phyloP scores from a whole-genome alignment of 1,284 basidiomycete species.

The Malassezia sympodialis region DNA sequence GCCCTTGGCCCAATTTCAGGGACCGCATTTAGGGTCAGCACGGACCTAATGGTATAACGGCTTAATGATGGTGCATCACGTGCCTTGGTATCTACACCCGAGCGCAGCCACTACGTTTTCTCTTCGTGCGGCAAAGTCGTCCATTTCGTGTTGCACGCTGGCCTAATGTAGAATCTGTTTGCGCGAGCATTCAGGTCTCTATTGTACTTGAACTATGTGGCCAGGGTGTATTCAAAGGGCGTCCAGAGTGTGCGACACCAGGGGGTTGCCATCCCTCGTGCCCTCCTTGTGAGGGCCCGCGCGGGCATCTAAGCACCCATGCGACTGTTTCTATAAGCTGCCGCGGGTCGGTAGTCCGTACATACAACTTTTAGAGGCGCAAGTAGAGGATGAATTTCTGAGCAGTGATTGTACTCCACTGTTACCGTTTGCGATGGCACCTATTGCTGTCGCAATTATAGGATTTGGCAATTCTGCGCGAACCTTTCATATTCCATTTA shows the following conservation, averaged over 20 bases:
- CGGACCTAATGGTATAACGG: not conserved
- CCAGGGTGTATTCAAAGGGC: conserved; percentile 15
- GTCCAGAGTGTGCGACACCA: conserved; percentile 19
- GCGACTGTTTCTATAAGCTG: conserved; percentile 1
- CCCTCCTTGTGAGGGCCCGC: conserved; percentile 11
- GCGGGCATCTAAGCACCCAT: conserved; percentile 19
- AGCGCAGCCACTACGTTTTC: conserved; percentile 3
- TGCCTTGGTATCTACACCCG: not conserved
- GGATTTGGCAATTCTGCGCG: conserved; percentile 38
- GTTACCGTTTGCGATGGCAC: conserved; percentile 5
- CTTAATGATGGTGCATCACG: not conserved
- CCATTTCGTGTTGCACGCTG: conserved; percentile 19
- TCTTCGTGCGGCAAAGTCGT: conserved; percentile 19
- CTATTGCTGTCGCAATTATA: conserved; percentile 36
- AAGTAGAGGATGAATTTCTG: not conserved
- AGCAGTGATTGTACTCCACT: not conserved
- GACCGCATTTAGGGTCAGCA: not conserved
- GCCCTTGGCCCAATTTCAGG: not conserved
- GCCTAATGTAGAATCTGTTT: not conserved
- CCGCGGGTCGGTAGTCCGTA: conserved; percentile 19
- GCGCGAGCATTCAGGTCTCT: not conserved
- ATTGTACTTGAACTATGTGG: not conserved
- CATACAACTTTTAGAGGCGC: not conserved
- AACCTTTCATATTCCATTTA: conserved; percentile 43
- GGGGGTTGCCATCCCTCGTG: conserved; percentile 19